Evolutionary conservation across 2,329 filamentous ascomycete genomes (phyloP), one percentile per base, ranked within the genome.

Genomic region (Sclerotinia trifoliorum): DNA sequence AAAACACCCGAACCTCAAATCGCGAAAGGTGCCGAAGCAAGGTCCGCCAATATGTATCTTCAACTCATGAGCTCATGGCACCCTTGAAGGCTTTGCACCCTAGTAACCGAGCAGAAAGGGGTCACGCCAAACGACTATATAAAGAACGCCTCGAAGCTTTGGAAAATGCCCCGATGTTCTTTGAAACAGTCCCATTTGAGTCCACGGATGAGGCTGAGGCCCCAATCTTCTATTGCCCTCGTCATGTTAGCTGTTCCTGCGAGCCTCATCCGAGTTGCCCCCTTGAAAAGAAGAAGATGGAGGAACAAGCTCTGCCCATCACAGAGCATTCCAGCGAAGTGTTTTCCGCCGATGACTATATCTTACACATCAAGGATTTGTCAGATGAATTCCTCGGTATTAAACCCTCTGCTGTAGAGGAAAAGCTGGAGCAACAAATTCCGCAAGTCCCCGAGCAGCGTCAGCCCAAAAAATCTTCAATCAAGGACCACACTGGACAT

Each of bases 81-180:
- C 62, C 62, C n/a, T 21, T 66, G 21, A 35, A 32, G 11, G 32
- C 55, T 5, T 60, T 61, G 7, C 65, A 60, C n/a, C 65, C 65
- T 4, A 60, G n/a, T 5, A 48, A 66, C 13, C 52, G 65, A 17
- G 26, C 65, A 39, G 65, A 66, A 42, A 66, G 17, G 19, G 65
- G 65, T 5, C 32, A 61, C 17, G 51, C 65, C 17, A 62, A 44
- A 19, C 52, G 44, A 39, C 46, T 42, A 32, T 3, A n/a, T 21
- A 61, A 66, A 51, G 44, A 39, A 4, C 44, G 42, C 0, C 42
- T 58, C 26, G 64, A 42, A 46, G n/a, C 54, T 29, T 44, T 65
- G n/a, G 35, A 39, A 1, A 49, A 58, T 21, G 44, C n/a, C 5
- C 17, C 64, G 13, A 19, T 49, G 13, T 48, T 48, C 15, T 60